phyloP scores from a whole-genome alignment of 1,139 yeast genomes.

The Meyerozyma elateridarum region DNA sequence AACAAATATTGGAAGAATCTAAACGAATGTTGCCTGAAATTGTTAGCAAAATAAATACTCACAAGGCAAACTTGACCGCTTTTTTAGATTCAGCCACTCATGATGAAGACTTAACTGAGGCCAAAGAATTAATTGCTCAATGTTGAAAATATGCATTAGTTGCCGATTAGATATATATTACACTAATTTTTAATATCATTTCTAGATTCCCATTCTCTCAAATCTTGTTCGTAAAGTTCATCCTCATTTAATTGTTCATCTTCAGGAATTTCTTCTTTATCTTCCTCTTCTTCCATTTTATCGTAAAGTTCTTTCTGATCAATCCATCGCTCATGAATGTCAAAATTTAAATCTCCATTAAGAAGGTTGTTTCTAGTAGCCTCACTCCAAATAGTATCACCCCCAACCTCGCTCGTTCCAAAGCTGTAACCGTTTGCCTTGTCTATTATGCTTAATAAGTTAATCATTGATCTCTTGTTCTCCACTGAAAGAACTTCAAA shows the following conservation, averaged over 20 bases:
- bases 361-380: conserved; percentile 78
- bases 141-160: background rate
- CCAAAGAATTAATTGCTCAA: conserved; percentile 23
- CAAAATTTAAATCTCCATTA: conserved; percentile 47
- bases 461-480: conserved; percentile 87
- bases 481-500: conserved; percentile 90
- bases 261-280: conserved; percentile 26
- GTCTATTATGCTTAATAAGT: conserved; percentile 70
- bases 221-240: conserved; percentile 67
- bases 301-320: conserved; percentile 79
- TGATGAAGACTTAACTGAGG: conserved; percentile 43
- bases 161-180: conserved; percentile 1
- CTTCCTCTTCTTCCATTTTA: conserved; percentile 47
- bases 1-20: conserved; percentile 64
- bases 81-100: conserved; percentile 39
- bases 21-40: conserved; percentile 64
- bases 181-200: conserved; percentile 16
- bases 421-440: conserved; percentile 91
- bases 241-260: conserved; percentile 47
- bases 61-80: conserved; percentile 42
- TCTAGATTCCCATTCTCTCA: conserved; percentile 57
- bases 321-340: conserved; percentile 94
- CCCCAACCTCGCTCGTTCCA: conserved; percentile 93
- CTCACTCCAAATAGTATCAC: conserved; percentile 94
- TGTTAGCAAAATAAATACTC: conserved; percentile 45